Evolutionary conservation across 371 early-diverging fungal species (phyloP).

Genomic region (Mortierella sp.): DNA sequence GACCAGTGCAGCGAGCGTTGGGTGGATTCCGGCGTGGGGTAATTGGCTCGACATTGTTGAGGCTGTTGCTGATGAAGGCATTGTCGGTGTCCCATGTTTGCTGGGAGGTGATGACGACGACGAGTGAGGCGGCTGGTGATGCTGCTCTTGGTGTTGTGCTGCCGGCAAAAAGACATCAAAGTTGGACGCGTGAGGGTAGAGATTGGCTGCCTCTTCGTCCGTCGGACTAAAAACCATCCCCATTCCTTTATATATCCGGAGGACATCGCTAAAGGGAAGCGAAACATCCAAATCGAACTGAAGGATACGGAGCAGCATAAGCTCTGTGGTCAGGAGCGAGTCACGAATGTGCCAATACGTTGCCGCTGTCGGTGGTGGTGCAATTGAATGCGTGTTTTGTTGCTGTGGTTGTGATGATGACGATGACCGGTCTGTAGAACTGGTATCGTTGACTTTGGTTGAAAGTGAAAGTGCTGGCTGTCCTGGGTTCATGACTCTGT

Average conservation of each 20-base stretch:
- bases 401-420: conserved; percentile 13
- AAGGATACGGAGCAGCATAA: conserved; percentile 54
- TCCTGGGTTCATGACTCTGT: conserved; percentile 54
- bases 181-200: conserved; percentile 48
- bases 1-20: conserved; percentile 48
- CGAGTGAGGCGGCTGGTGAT: not conserved
- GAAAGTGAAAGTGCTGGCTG: conserved; percentile 55
- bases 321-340: conserved; percentile 51
- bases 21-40: conserved; percentile 49
- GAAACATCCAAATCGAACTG: conserved; percentile 57
- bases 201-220: conserved; percentile 48
- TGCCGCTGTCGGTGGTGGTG: conserved; percentile 52
- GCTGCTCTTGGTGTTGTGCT: conserved; percentile 14
- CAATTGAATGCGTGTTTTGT: conserved; percentile 14
- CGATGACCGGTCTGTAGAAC: conserved; percentile 4
- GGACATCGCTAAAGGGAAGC: conserved; percentile 49
- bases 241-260: conserved; percentile 60
- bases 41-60: conserved; percentile 5
- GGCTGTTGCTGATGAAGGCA: conserved; percentile 36
- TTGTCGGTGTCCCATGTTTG: conserved; percentile 37
- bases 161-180: conserved; percentile 55
- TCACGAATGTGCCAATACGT: conserved; percentile 58
- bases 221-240: conserved; percentile 52
- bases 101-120: conserved; percentile 23
- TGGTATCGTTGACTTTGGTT: conserved; percentile 33